Percentiles rank a stretch among this genome's conserved stretches.
Conservation (phyloP, 352 stramenopile species). For the Aphanomyces stellatus region DNA sequence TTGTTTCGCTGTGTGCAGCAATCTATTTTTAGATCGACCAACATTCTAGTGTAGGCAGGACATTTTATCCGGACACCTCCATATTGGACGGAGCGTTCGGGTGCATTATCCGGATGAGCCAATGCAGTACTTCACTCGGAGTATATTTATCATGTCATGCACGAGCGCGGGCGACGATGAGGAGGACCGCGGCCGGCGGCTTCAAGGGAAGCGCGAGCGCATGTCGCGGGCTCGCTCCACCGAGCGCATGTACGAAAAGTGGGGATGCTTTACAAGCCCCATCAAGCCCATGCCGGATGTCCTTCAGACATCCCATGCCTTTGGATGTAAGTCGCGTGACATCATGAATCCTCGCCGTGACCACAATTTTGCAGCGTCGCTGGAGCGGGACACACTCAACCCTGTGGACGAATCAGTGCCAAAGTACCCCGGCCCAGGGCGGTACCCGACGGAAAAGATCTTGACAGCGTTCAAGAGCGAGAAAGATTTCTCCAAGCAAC, state of each 20-base stretch:
- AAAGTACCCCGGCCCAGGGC: conserved; percentile 6
- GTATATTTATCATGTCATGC: neutral
- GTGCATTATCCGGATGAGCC: neutral
- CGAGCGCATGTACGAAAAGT: conserved; percentile 15
- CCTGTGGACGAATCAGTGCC: neutral
- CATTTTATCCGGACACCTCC: conserved; percentile 1
- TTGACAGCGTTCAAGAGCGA: conserved; percentile 3
- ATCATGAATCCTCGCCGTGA: neutral
- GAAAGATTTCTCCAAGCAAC: neutral
- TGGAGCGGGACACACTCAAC: neutral
- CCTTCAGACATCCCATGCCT: neutral
- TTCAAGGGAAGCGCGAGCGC: neutral
- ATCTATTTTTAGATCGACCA: neutral
- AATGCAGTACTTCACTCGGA: too few relatives aligned
- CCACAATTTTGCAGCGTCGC: neutral
- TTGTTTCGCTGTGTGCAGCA: neutral
- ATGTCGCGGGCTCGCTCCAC: neutral
- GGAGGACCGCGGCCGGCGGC: neutral
- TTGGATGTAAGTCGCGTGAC: neutral
- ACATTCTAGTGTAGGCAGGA: too few relatives aligned
- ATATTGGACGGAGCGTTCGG: too few relatives aligned
- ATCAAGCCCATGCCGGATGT: neutral
- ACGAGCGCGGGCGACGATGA: neutral
- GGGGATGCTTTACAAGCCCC: conserved; percentile 15
- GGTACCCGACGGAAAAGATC: conserved; percentile 8